Conservation (phyloP, 2,329 filamentous ascomycete species). For the Xylaria sp. region DNA sequence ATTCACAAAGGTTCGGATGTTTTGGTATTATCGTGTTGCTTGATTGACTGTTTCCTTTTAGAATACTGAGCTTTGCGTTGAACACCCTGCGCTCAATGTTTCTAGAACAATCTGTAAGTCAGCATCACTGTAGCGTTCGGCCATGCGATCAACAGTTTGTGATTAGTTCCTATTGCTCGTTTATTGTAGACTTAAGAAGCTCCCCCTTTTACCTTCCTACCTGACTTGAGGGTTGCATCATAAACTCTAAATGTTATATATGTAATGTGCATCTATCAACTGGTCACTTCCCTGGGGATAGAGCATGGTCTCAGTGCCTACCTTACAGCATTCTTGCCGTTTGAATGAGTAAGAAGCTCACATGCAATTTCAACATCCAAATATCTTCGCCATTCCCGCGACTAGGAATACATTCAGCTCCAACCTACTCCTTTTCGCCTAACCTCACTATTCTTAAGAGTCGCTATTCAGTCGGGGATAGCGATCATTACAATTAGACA, state of each 20-base stretch:
- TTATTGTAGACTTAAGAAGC: background rate
- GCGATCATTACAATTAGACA: background rate
- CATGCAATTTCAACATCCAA: too few relatives aligned
- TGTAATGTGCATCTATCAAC: background rate
- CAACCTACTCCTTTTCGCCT: background rate
- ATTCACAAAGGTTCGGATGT: background rate
- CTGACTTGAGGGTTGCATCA: background rate
- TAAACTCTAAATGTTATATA: background rate
- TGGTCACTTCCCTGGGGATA: background rate
- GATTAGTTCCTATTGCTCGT: background rate
- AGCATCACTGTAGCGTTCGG: background rate
- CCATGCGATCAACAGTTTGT: background rate
- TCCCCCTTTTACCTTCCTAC: background rate
- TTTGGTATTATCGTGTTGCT: background rate
- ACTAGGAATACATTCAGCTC: background rate
- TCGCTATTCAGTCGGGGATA: background rate
- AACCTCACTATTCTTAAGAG: background rate
- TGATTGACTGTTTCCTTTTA: background rate
- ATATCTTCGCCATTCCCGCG: background rate
- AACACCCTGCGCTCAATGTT: background rate
- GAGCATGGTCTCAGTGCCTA: background rate
- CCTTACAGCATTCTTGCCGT: background rate
- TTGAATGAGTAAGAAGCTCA: background rate
- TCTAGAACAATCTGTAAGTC: background rate
- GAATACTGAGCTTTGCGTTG: background rate